Conservation (phyloP, 208 protist species). For the Acanthamoeba triangularis region DNA sequence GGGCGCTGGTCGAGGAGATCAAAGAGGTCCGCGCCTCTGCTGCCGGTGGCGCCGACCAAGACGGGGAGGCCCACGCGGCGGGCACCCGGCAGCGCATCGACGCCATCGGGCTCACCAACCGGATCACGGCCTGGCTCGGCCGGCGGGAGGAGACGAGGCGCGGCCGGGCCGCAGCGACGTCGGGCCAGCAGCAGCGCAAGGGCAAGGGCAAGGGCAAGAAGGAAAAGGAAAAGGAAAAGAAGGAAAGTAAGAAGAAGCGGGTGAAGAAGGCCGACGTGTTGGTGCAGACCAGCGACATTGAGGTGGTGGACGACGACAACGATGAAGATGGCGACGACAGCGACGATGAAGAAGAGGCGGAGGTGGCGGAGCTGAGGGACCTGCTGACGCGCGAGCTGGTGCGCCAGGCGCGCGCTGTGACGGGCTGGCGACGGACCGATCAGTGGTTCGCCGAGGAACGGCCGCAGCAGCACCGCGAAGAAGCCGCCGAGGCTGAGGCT, state of each 20-base stretch:
- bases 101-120: neutral
- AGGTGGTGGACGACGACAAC: neutral
- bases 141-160: neutral
- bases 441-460: neutral
- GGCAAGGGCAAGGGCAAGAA: neutral
- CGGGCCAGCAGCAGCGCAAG: neutral
- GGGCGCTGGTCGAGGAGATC: neutral
- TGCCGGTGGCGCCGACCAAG: neutral
- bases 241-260: neutral
- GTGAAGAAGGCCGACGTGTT: neutral
- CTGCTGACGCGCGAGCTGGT: neutral
- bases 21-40: neutral
- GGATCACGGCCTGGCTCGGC: constrained; percentile 26
- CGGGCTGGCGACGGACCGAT: neutral
- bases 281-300: neutral
- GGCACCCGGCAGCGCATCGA: neutral
- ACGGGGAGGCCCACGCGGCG: neutral
- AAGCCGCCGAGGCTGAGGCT: neutral
- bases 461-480: too few relatives aligned
- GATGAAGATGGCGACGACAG: neutral
- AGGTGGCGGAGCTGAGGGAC: neutral
- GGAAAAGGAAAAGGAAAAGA: neutral
- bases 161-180: neutral
- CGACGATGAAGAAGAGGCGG: neutral
- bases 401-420: neutral